Evolutionary conservation across 2,329 filamentous ascomycete genomes (phyloP).

Genomic region (Colletotrichum higginsianum): DNA sequence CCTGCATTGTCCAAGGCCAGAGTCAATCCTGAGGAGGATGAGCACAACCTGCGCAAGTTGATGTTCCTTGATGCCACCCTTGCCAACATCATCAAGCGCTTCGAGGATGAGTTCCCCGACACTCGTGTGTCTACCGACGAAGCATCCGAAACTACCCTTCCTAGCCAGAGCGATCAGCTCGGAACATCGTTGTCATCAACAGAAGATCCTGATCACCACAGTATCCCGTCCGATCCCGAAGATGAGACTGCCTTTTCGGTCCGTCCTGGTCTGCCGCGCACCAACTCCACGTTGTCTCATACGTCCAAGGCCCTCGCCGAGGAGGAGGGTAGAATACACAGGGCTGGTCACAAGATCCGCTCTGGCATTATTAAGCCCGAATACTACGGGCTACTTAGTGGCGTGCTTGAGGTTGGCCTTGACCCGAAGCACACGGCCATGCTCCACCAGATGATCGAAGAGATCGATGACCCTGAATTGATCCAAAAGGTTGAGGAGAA

Average conservation of each 20-base stretch:
- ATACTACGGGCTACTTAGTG: slow-evolving; percentile 64
- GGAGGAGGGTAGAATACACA: slow-evolving; percentile 71
- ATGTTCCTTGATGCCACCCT: slow-evolving; percentile 91
- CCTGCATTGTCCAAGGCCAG: slow-evolving; percentile 84
- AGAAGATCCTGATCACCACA: slow-evolving; percentile 55
- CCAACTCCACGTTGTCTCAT: slow-evolving; percentile 66
- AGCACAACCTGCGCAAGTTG: slow-evolving; percentile 82
- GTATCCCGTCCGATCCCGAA: slow-evolving; percentile 62
- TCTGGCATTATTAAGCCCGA: slow-evolving; percentile 66
- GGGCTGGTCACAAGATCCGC: slow-evolving; percentile 71
- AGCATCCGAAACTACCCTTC: slow-evolving; percentile 47
- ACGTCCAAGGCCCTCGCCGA: slow-evolving; percentile 67
- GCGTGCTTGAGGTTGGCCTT: slow-evolving; percentile 64
- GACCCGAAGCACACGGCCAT: slow-evolving; percentile 67
- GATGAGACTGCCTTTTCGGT: slow-evolving; percentile 63
- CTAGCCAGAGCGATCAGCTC: slow-evolving; percentile 47
- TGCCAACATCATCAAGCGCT: slow-evolving; percentile 91
- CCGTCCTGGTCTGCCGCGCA: slow-evolving; percentile 61
- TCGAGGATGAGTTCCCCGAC: slow-evolving; percentile 96
- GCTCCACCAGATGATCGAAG: slow-evolving; percentile 75
- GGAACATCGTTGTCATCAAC: slow-evolving; percentile 50
- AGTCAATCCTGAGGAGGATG: slow-evolving; percentile 78
- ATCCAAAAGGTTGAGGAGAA: slow-evolving; percentile 66
- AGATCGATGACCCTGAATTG: slow-evolving; percentile 73
- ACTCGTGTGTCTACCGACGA: slow-evolving; percentile 69